A percentile compares a stretch with the other conserved stretches of the same genome.
phyloP scores from a whole-genome alignment of 345 rosid species.

The Gossypium bickii region DNA sequence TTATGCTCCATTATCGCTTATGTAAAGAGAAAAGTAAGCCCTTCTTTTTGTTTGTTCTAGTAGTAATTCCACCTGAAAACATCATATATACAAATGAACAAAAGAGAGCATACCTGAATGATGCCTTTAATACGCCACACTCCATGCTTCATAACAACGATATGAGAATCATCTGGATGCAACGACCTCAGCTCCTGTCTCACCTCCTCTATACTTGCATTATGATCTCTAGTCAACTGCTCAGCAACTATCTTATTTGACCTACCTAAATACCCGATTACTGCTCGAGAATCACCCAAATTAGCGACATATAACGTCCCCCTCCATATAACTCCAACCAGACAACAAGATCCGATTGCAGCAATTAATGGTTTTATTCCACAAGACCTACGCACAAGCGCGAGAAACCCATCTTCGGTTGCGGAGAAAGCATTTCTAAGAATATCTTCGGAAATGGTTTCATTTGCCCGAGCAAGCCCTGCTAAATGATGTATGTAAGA shows the following conservation, averaged over 20 bases:
- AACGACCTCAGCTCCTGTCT: constrained; percentile 77
- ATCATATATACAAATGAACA: neutral
- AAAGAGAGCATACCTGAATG: constrained; percentile 63
- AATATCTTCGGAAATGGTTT: constrained; percentile 63
- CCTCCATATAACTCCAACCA: constrained; percentile 82
- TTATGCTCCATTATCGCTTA: neutral
- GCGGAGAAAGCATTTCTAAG: constrained; percentile 63
- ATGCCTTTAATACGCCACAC: constrained; percentile 99
- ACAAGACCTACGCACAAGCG: constrained; percentile 65
- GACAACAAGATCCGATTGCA: constrained; percentile 88
- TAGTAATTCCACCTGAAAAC: neutral
- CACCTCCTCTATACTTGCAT: constrained; percentile 84
- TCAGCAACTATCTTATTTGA: constrained; percentile 77
- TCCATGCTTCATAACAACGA: constrained; percentile 79
- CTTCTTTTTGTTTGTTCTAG: neutral
- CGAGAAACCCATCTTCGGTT: constrained; percentile 90
- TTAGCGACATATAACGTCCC: constrained; percentile 82
- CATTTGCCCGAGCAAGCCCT: constrained; percentile 62
- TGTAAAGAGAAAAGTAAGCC: neutral
- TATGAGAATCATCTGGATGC: constrained; percentile 84
- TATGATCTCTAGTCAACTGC: constrained; percentile 80
- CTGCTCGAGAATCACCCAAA: constrained; percentile 94
- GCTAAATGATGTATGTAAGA: constrained; percentile 20
- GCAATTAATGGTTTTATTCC: constrained; percentile 74
- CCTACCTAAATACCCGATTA: constrained; percentile 52